Conservation (phyloP, 1,284 basidiomycete species). For the Hypsizygus ulmarius region DNA sequence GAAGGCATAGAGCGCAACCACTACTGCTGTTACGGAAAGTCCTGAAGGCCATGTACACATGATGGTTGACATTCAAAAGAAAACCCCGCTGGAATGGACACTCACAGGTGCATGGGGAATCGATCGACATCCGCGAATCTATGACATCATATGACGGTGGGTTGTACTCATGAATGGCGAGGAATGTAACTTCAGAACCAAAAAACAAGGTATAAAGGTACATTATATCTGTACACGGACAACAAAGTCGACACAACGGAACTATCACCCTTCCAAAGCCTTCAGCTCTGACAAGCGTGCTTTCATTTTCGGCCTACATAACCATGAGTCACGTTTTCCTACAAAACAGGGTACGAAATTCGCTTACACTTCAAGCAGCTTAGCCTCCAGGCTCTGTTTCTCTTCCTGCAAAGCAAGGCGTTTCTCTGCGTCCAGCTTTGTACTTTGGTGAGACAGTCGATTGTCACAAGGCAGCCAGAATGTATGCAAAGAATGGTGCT, state of each 20-base stretch:
- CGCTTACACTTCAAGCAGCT: slow-evolving; percentile 75
- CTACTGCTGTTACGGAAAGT: slow-evolving; percentile 49
- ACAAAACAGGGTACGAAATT: slow-evolving; percentile 17
- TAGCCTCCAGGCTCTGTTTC: slow-evolving; percentile 82
- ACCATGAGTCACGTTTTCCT: slow-evolving; percentile 14
- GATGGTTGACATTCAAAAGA: not conserved
- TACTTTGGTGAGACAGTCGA: slow-evolving; percentile 43
- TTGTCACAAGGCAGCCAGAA: slow-evolving; percentile 4
- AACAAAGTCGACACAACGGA: not conserved
- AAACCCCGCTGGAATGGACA: not conserved
- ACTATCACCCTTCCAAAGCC: slow-evolving; percentile 24
- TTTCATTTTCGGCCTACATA: slow-evolving; percentile 74
- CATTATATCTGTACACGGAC: too few species aligned
- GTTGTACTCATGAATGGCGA: too few species aligned
- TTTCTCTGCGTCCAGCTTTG: slow-evolving; percentile 89
- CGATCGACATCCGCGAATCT: too few species aligned
- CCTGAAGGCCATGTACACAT: slow-evolving; percentile 11
- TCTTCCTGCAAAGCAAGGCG: slow-evolving; percentile 92
- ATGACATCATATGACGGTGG: too few species aligned
- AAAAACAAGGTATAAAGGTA: too few species aligned
- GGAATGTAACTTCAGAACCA: too few species aligned
- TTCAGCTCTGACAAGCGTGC: slow-evolving; percentile 73
- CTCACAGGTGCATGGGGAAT: not conserved
- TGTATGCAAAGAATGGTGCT: slow-evolving; percentile 29
- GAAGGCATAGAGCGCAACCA: slow-evolving; percentile 48